A percentile compares a stretch with the other conserved stretches of the same genome.
Evolutionary conservation across 495 filamentous ascomycete genomes (phyloP).

Genomic region (Tetracladium marchalianum): DNA sequence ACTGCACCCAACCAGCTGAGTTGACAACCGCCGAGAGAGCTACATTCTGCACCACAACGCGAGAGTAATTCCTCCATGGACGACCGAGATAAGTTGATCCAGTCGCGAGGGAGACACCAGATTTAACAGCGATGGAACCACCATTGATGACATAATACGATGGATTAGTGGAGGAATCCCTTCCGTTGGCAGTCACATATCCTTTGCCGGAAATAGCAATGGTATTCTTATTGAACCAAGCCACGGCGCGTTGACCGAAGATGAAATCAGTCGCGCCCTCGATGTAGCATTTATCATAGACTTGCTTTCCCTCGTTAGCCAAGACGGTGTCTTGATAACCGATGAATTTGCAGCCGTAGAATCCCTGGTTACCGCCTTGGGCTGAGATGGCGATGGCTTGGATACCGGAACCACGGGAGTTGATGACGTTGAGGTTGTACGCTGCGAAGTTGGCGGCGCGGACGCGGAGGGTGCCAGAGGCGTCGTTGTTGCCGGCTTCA

Average conservation of each 20-base stretch:
- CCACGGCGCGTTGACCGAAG: slow-evolving; percentile 46
- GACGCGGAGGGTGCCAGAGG: slow-evolving; percentile 36
- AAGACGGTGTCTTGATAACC: slow-evolving; percentile 42
- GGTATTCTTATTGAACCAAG: slow-evolving; percentile 52
- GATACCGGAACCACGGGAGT: slow-evolving; percentile 30
- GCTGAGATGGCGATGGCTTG: slow-evolving; percentile 39
- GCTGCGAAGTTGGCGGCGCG: slow-evolving; percentile 30
- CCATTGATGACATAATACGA: slow-evolving; percentile 58
- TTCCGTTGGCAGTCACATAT: slow-evolving; percentile 53
- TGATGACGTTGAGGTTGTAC: slow-evolving; percentile 45
- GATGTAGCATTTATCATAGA: slow-evolving; percentile 35
- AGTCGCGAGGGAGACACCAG: slow-evolving; percentile 21
- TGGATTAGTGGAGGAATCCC: slow-evolving; percentile 34
- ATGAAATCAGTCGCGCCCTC: slow-evolving; percentile 41
- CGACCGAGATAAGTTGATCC: slow-evolving; percentile 54
- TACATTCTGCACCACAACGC: slow-evolving; percentile 53
- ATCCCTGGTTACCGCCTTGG: slow-evolving; percentile 18
- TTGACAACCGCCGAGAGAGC: slow-evolving; percentile 47
- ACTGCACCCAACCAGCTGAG: slow-evolving; percentile 48
- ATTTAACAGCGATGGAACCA: slow-evolving; percentile 24
- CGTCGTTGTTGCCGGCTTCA: slow-evolving; percentile 27
- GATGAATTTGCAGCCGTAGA: slow-evolving; percentile 34
- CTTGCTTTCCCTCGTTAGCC: slow-evolving; percentile 33
- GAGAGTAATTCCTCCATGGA: slow-evolving; percentile 53
- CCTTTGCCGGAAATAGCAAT: slow-evolving; percentile 43